These are phyloP conservation scores for Ophiobolus disseminans DNA, from an alignment of 2,329 filamentous ascomycete species.

Conservation along the genomic window DNA sequence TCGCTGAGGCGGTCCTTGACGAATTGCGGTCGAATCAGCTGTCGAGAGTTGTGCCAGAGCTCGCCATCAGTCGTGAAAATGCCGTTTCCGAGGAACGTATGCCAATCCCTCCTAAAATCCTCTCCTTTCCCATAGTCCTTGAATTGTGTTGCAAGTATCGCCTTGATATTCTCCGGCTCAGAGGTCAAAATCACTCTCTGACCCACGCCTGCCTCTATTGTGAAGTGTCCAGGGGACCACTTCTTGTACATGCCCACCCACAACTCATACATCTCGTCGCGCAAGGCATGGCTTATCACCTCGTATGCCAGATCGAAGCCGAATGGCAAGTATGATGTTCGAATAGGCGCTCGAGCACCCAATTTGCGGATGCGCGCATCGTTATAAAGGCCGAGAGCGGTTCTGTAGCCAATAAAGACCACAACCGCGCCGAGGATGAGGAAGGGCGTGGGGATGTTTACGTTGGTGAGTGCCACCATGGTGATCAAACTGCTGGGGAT, in stretches of 20 bases:
- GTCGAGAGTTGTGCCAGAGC: slow-evolving; percentile 80
- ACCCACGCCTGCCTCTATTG: slow-evolving; percentile 65
- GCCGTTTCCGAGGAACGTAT: slow-evolving; percentile 74
- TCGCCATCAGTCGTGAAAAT: slow-evolving; percentile 77
- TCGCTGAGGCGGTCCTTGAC: slow-evolving; percentile 84
- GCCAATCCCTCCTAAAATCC: slow-evolving; percentile 76
- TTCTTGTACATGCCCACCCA: slow-evolving; percentile 65
- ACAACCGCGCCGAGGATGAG: slow-evolving; percentile 29
- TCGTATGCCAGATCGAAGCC: slow-evolving; percentile 70
- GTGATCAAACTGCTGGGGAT: slow-evolving; percentile 5
- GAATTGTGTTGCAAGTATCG: slow-evolving; percentile 87
- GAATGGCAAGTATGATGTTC: slow-evolving; percentile 49
- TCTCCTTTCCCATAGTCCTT: slow-evolving; percentile 82
- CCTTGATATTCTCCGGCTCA: slow-evolving; percentile 90
- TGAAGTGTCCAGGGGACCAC: slow-evolving; percentile 56
- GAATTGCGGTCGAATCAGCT: slow-evolving; percentile 85
- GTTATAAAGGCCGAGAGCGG: slow-evolving; percentile 27
- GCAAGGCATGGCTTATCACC: slow-evolving; percentile 61
- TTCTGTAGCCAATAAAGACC: slow-evolving; percentile 28
- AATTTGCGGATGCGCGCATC: slow-evolving; percentile 51
- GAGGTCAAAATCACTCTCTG: slow-evolving; percentile 75
- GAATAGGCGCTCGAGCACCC: slow-evolving; percentile 54
- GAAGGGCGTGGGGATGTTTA: slow-evolving; percentile 28
- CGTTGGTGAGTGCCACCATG: slow-evolving; percentile 31
- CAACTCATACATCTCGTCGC: slow-evolving; percentile 65